Evolutionary conservation across 148 eudicot genomes (phyloP), one percentile per base, ranked within the genome.

Genomic region (Cornus florida): DNA sequence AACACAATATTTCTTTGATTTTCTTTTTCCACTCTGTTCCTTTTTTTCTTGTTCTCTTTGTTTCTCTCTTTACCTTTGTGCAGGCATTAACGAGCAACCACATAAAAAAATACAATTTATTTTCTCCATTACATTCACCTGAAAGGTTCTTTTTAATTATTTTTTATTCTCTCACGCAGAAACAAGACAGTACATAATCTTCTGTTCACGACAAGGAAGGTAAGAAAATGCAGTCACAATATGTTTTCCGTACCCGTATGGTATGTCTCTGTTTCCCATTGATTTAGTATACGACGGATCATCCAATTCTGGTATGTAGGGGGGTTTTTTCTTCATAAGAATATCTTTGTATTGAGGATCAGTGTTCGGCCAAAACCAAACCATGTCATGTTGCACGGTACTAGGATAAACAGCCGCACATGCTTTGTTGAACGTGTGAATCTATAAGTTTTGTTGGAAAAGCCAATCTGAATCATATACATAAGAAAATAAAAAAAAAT

Each of bases 301-400:
- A 78, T 94, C 97, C 39, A 94, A 70, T 85, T 92, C 96, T 12
- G 93, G 81, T 11, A 94, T 87, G 69, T 82, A 91, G 13, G 92
- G 93, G 43, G 97, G 98, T 28, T 84, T 81, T 72, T 88, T 83
- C 73, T 80, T 79, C 13, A 76, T 66, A 57, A 86, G 80, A 65
- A 92, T 89, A 73, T 88, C 87, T 60, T 83, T 78, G 79, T 80
- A 86, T 23, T 82, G 78, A 41, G 94, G 94, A 86, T 88, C 91
- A 53, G 81, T 72, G 78, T 87, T 89, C 3, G 97, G 94, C 97
- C 98, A 94, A 83, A 94, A 92, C 98, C 98, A 94, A 67, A 94
- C 84, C 75, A 94, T 90, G 43, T 76, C 90, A 87, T 92, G 91
- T 75, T 92, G 98, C 62, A 90, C 86, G 17, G 84, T 80, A 81